Evolutionary conservation across 164 flowering plant species (phyloP), one percentile per base, ranked within the genome.

Genomic region (Umbilicus rupestris): DNA sequence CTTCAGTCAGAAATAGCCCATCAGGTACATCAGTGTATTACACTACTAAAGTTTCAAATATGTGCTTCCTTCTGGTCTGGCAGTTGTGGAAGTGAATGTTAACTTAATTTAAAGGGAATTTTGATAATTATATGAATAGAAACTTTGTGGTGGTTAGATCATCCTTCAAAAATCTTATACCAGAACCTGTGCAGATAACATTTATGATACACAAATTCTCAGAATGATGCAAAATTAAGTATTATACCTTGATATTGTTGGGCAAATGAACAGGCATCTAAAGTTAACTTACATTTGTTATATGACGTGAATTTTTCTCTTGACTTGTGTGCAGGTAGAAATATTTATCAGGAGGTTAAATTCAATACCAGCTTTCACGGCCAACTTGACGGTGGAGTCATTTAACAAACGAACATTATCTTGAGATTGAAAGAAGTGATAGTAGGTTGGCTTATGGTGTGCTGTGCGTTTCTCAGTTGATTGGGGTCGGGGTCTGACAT

Each of bases 301-400:
- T n/a, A 11, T 31, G 39, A 60, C 42, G 14, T 16, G 42, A 45
- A 7, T 44, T 58, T 42, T 60, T 45, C 12, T 17, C 58, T 39
- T 30, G 30, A 19, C 66, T 45, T 73, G 5, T 57, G 69, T 76
- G 76, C 90, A 94, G 97, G 80, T 87, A 42, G 96, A 87, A 41
- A 84, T 87, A 70, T 94, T 87, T 75, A 73, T 89, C 64, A 78
- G 84, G 72, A 91, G 84, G 78, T 24, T 85, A 83, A 87, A 89
- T 63, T 87, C 98, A 3, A 88, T 94, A 68, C 97, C 98, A 50
- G 98, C 98, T 66, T 94, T 94, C 72, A 94, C 97, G 0, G 94
- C 97, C 68, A 93, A 93, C 76, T 72, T 93, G 69, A 90, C 96
- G 0, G 82, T 93, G 66, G 97, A 88, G 72, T 87, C 98, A 62